phyloP scores from a whole-genome alignment of 352 stramenopile genomes.

The Phytophthora pseudosyringae region DNA sequence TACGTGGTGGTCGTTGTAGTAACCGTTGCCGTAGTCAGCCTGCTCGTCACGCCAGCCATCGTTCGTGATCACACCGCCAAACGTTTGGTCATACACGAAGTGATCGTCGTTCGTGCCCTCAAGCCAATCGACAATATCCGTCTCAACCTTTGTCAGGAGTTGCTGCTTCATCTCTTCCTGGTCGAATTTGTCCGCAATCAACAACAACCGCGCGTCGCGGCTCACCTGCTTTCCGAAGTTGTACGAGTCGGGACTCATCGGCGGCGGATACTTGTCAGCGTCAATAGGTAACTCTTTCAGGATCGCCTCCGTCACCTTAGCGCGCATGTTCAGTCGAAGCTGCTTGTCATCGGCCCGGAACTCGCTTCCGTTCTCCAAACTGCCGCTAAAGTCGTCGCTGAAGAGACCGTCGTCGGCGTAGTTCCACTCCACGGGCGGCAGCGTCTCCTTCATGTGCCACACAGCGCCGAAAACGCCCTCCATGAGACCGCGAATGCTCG shows the following conservation, averaged over 20 bases:
- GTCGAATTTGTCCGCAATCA: constrained; percentile 82
- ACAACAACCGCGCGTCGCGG: constrained; percentile 67
- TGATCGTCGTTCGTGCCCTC: constrained; percentile 62
- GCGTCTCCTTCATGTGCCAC: constrained; percentile 71
- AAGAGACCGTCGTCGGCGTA: constrained; percentile 68
- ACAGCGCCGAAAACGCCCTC: constrained; percentile 59
- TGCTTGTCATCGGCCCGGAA: constrained; percentile 27
- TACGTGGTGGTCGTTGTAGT: constrained; percentile 89
- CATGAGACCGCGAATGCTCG: constrained; percentile 80
- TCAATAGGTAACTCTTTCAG: constrained; percentile 53
- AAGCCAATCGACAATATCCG: constrained; percentile 66
- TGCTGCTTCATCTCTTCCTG: constrained; percentile 52
- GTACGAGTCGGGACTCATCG: constrained; percentile 66
- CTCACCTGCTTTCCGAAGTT: constrained; percentile 85
- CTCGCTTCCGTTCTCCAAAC: not conserved
- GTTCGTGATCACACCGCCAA: constrained; percentile 91
- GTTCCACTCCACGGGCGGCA: constrained; percentile 70
- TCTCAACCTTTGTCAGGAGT: constrained; percentile 65
- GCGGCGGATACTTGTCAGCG: constrained; percentile 52
- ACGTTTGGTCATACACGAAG: constrained; percentile 93
- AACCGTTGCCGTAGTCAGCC: constrained; percentile 89
- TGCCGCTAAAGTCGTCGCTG: constrained; percentile 37
- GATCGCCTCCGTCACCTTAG: constrained; percentile 44
- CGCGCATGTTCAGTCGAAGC: constrained; percentile 42
- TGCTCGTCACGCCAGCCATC: constrained; percentile 72